Conservation (phyloP, 2,329 filamentous ascomycete species). For the Colletotrichum tofieldiae region DNA sequence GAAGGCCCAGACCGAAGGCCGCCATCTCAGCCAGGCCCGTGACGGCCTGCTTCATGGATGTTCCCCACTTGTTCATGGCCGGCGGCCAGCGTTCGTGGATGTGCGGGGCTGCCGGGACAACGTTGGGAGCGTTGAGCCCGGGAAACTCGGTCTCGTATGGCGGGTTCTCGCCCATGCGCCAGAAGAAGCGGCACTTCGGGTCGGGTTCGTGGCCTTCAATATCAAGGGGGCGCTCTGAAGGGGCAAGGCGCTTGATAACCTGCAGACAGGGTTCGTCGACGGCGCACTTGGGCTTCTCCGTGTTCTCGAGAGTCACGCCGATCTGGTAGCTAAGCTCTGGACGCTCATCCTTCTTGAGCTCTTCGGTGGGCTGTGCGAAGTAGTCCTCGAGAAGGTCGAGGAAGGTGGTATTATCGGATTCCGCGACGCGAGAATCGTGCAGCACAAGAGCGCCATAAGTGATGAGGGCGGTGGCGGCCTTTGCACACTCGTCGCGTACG, state of each 20-base stretch:
- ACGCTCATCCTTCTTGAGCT: conserved; percentile 66
- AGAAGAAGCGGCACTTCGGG: conserved; percentile 76
- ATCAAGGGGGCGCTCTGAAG: conserved; percentile 71
- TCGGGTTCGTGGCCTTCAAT: conserved; percentile 71
- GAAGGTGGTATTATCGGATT: conserved; percentile 69
- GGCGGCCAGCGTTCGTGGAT: conserved; percentile 68
- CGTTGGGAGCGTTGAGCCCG: conserved; percentile 68
- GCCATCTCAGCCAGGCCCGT: conserved; percentile 72
- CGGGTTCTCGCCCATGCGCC: conserved; percentile 70
- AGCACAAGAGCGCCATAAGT: conserved; percentile 73
- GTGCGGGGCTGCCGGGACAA: conserved; percentile 65
- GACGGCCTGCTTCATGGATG: conserved; percentile 73
- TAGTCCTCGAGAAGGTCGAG: conserved; percentile 77
- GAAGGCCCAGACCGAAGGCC: conserved; percentile 69
- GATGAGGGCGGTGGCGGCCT: conserved; percentile 71
- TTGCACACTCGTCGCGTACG: conserved; percentile 66
- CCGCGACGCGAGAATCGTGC: conserved; percentile 72
- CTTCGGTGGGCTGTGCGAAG: conserved; percentile 69
- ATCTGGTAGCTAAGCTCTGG: conserved; percentile 74
- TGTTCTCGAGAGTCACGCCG: conserved; percentile 75
- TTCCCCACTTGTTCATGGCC: conserved; percentile 71
- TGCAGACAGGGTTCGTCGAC: conserved; percentile 73
- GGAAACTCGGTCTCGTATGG: conserved; percentile 71
- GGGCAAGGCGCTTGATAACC: conserved; percentile 69
- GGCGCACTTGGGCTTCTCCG: conserved; percentile 75